Base-by-base conservation (phyloP, 2,329 filamentous ascomycete species). In the Fusarium sp. region DNA sequence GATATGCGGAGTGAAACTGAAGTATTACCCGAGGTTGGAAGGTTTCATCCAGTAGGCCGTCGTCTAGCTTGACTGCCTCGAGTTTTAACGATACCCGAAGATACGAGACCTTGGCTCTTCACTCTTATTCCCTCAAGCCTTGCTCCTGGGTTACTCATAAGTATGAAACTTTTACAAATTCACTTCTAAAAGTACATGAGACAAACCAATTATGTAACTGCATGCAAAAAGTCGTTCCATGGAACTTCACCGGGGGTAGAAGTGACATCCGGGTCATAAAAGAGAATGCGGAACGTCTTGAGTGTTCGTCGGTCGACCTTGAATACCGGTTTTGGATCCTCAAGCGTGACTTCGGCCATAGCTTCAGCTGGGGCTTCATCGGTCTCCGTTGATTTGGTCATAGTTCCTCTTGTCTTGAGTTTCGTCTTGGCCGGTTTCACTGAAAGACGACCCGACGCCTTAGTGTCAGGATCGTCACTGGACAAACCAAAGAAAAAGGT, bases 61-160 rank as follows among this genome's bases (percentile, higher is more conserved):
- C 50, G 6, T 18, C n/a, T 6, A 3, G 6, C 10, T 40, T 28
- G 6, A 33, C 2, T 40, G 23, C n/a, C 35, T 0, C 2, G 33
- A 28, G n/a, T 50, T 50, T 21, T 18, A 38, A 38, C 9, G 33
- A 9, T 4, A 6, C 32, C 16, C 7, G 2, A 53, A 28, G 25
- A 28, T 28, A 10, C 7, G 7, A 21, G 18, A 38, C 33, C 23
- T 8, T 28, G 7, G 15, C 19, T 28, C 2, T 18, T 38, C 23
- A 13, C 13, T n/a, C 23, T 0, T 33, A 0, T 33, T 13, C 8
- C n/a, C 30, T 6, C 11, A 0, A 52, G 30, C 30, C 47, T 23
- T 13, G 0, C 30, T 19, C 12, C 18, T 19, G 2, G n/a, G 12
- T 11, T 3, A 33, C n/a, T 23, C 23, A n/a, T 21, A 53, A 8